Evolutionary conservation across 139 green algal genomes (phyloP).

Genomic region (Volvox africanus): DNA sequence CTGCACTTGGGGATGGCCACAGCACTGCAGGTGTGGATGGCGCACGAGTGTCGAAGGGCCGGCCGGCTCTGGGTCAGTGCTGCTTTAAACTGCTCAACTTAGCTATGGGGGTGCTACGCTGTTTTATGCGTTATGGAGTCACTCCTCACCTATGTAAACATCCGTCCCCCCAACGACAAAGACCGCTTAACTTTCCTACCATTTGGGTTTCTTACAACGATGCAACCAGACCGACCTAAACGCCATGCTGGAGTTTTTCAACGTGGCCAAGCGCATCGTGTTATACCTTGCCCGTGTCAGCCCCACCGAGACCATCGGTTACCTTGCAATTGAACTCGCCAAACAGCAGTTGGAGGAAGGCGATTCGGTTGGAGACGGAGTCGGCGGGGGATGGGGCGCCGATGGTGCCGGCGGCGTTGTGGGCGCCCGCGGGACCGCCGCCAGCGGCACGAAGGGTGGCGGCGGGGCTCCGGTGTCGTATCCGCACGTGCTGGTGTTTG

Average conservation of each 20-base stretch:
- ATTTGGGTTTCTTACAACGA: no score
- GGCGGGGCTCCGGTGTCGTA: background rate
- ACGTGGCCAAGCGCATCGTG: conserved; percentile 83
- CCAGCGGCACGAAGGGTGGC: background rate
- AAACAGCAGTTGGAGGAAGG: conserved; percentile 56
- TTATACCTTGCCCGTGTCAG: conserved; percentile 88
- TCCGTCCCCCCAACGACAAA: no score
- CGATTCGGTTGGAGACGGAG: background rate
- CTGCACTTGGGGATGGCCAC: conserved; percentile 72
- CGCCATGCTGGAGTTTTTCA: conserved; percentile 69
- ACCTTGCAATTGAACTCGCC: conserved; percentile 84
- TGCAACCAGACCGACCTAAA: conserved; percentile 54
- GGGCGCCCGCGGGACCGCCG: background rate
- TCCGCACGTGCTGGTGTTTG: background rate
- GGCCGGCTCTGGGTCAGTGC: no score
- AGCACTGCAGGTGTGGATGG: conserved; percentile 42
- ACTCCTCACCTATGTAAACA: no score
- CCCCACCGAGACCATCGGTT: conserved; percentile 88
- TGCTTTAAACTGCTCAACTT: no score
- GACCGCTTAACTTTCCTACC: no score
- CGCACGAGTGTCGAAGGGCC: background rate
- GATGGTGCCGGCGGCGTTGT: background rate
- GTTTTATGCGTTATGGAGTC: no score
- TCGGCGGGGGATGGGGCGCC: background rate
- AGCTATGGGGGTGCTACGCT: no score